Percentiles rank a stretch among this genome's conserved stretches.
These are phyloP conservation scores for Pichia rugopelliculosa DNA, from an alignment of 805 yeast genomes.

Conservation along the genomic window DNA sequence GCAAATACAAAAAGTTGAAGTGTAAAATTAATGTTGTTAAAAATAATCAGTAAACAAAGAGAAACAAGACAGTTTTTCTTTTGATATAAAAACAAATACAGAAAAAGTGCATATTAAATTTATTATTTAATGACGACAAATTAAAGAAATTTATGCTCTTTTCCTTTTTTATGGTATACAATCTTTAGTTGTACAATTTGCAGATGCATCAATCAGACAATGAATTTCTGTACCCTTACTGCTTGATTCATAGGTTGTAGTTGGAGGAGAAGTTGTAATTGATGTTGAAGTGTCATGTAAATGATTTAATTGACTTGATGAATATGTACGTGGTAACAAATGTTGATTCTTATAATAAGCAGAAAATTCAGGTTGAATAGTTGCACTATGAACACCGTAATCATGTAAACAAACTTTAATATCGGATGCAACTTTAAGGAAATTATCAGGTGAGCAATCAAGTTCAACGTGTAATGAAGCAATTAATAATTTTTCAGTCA, in stretches of 20 bases:
- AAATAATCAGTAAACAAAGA: not conserved
- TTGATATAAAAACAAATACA: not conserved
- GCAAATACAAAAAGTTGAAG: no score
- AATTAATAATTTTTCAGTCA: conserved; percentile 77
- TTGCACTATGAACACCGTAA: conserved; percentile 85
- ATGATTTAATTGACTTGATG: conserved; percentile 11
- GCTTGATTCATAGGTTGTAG: not conserved
- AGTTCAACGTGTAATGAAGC: conserved; percentile 88
- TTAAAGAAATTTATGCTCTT: no score
- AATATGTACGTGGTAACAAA: conserved; percentile 25
- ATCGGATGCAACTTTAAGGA: conserved; percentile 60
- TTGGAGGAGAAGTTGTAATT: not conserved
- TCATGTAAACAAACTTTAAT: conserved; percentile 75
- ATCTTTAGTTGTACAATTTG: conserved; percentile 41
- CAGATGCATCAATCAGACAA: conserved; percentile 46
- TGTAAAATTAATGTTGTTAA: not conserved
- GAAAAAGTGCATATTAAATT: not conserved
- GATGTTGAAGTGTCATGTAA: not conserved
- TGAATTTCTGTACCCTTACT: conserved; percentile 25
- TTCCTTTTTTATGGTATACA: conserved; percentile 28
- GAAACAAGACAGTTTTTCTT: not conserved
- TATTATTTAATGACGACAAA: not conserved
- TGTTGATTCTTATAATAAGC: conserved; percentile 25
- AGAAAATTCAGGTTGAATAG: conserved; percentile 91
- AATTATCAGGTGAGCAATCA: conserved; percentile 53